These are phyloP conservation scores for Huiozyma sinensis DNA, from an alignment of 805 yeast species.

Conservation along the genomic window DNA sequence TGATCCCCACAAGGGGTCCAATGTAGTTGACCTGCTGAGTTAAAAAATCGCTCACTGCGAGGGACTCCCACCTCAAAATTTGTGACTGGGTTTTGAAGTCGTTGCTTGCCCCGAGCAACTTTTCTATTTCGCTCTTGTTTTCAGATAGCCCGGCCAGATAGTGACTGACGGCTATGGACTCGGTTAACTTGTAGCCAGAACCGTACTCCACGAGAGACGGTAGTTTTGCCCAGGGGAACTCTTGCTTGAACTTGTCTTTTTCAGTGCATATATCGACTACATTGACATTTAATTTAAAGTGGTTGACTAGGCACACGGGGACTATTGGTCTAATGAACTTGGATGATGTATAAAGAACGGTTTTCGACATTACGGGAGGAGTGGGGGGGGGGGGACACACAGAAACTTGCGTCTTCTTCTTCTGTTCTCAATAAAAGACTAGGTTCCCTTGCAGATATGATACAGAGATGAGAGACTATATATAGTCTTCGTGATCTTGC, in stretches of 20 bases:
- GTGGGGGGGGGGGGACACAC: too few species aligned
- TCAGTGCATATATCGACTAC: slow-evolving; percentile 30
- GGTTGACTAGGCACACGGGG: slow-evolving; percentile 41
- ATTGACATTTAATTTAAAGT: slow-evolving; percentile 48
- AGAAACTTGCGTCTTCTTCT: too few species aligned
- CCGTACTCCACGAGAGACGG: slow-evolving; percentile 49
- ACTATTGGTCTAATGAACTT: slow-evolving; percentile 30
- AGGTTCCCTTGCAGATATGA: too few species aligned
- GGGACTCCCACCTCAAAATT: slow-evolving; percentile 65
- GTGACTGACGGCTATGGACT: slow-evolving; percentile 27
- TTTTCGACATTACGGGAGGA: slow-evolving; percentile 45
- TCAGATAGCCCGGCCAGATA: slow-evolving; percentile 33
- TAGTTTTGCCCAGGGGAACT: slow-evolving; percentile 52
- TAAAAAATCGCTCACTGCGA: slow-evolving; percentile 58
- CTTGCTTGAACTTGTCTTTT: slow-evolving; percentile 25
- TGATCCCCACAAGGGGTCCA: slow-evolving; percentile 47
- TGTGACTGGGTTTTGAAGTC: slow-evolving; percentile 32
- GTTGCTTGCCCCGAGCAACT: slow-evolving; percentile 41
- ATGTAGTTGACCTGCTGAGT: slow-evolving; percentile 38
- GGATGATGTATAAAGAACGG: slow-evolving; percentile 25
- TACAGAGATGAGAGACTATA: too few species aligned
- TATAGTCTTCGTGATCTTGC: too few species aligned
- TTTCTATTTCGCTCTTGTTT: slow-evolving; percentile 27
- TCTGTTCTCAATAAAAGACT: too few species aligned
- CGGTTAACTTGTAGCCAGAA: slow-evolving; percentile 1